Conservation (phyloP, 306 rosid species). For the Ammopiptanthus mongolicus region DNA sequence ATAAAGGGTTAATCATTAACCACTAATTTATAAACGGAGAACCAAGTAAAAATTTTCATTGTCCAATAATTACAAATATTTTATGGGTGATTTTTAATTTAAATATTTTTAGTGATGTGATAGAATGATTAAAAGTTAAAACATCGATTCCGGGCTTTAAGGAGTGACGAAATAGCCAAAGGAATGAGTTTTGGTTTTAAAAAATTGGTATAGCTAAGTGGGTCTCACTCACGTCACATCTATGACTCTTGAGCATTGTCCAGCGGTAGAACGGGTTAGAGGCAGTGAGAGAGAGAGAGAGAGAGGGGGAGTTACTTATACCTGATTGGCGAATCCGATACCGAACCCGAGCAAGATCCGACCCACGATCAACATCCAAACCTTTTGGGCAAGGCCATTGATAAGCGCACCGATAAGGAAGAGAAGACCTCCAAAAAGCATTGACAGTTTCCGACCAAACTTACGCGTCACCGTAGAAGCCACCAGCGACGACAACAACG, state of each 20-base stretch:
- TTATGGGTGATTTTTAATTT: too few species aligned
- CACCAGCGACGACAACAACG: constrained; percentile 70
- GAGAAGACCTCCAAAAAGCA: constrained; percentile 77
- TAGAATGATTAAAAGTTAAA: too few species aligned
- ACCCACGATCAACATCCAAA: constrained; percentile 81
- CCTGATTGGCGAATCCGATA: constrained; percentile 93
- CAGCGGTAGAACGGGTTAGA: neutral
- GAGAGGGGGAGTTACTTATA: constrained; percentile 8
- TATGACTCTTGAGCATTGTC: neutral
- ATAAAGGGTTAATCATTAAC: too few species aligned
- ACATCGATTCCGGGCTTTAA: too few species aligned
- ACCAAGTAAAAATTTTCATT: too few species aligned
- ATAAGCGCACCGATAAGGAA: constrained; percentile 71
- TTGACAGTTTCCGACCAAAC: constrained; percentile 71
- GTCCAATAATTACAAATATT: too few species aligned
- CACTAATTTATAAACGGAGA: too few species aligned
- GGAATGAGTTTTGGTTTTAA: too few species aligned
- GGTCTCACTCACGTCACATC: neutral
- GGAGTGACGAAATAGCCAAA: too few species aligned
- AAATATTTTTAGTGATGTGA: too few species aligned
- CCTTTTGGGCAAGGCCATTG: constrained; percentile 53
- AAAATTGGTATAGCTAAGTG: too few species aligned
- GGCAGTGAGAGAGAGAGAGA: neutral
- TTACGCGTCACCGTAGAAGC: constrained; percentile 67
- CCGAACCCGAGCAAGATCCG: constrained; percentile 95